Evolutionary conservation across 192 early-diverging fungal species (phyloP), one percentile per base, ranked within the genome.

Genomic region (Coemansia umbellata): DNA sequence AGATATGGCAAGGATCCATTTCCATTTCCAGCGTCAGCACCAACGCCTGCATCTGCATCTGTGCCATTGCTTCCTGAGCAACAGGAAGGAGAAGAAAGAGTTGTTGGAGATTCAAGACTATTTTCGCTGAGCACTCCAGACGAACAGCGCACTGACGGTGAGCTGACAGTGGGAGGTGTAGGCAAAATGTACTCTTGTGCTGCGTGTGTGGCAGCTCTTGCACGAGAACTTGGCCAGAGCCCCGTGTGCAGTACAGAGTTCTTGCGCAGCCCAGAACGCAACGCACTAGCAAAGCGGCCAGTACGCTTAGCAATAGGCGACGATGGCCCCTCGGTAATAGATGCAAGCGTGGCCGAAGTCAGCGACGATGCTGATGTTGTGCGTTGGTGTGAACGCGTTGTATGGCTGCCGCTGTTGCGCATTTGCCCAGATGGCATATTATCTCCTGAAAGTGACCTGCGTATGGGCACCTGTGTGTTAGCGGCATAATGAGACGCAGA

Each of bases 391-490:
- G 41, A 31, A 50, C n/a, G 40, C 9, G 41, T 21, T 8, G 49
- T 0, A n/a, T 9, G 5, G 35, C 27, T 40, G 31, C 15, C 39
- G 7, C 45, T 40, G 14, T 22, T 14, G 37, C 28, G 22, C 13
- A 19, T 6, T 1, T 23, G 5, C 8, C n/a, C 14, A 13, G 24
- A 26, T 26, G 24, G 23, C 24, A 48, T 44, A 30, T 40, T 28
- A 27, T 53, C 66, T 23, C 57, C 64, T 6, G 71, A 74, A 9
- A 66, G 52, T 7, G 71, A 67, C 60, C 60, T 43, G 18, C 69
- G 69, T 31, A 57, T n/a, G 10, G 50, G 27, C 8, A 7, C 24
- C 8, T 22, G 17, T 8, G 7, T 19, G 40, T n/a, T 28, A 15
- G 9, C 14, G 3, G 39, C 21, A 7, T 42, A 23, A 9, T 23